Percentiles rank a stretch among this genome's conserved stretches.
phyloP scores from a whole-genome alignment of 352 stramenopile species.

The Phytophthora podocarpi region DNA sequence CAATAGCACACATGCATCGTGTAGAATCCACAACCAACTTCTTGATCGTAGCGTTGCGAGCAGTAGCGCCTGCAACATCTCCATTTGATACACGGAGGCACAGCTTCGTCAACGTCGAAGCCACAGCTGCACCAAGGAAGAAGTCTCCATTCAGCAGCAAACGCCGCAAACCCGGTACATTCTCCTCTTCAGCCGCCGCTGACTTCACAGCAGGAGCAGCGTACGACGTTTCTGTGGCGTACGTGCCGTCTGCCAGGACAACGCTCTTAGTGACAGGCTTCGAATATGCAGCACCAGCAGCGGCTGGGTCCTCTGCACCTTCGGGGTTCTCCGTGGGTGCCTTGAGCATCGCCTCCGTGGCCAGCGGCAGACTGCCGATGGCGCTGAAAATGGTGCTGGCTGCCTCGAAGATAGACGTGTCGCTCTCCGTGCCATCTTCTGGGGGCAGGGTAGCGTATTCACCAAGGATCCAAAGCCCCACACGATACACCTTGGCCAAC shows the following conservation, averaged over 20 bases:
- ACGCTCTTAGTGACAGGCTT: slow-evolving; percentile 97
- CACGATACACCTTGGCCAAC: slow-evolving; percentile 95
- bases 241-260: slow-evolving; percentile 98
- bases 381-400: slow-evolving; percentile 90
- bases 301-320: slow-evolving; percentile 24
- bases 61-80: slow-evolving; percentile 58
- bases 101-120: slow-evolving; percentile 96
- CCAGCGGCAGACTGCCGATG: slow-evolving; percentile 80
- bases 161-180: slow-evolving; percentile 81
- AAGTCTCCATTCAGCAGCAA: slow-evolving; percentile 95
- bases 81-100: slow-evolving; percentile 83
- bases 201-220: slow-evolving; percentile 50
- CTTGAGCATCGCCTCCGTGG: slow-evolving; percentile 59
- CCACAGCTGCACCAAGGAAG: slow-evolving; percentile 95
- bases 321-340: slow-evolving; percentile 33
- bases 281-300: slow-evolving; percentile 60
- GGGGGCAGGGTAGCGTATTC: slow-evolving; percentile 86
- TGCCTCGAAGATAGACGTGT: slow-evolving; percentile 80
- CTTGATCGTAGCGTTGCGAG: slow-evolving; percentile 61
- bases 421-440: slow-evolving; percentile 50
- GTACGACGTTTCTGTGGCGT: slow-evolving; percentile 98
- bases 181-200: slow-evolving; percentile 61
- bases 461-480: slow-evolving; percentile 97
- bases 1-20: slow-evolving; percentile 78
- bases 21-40: slow-evolving; percentile 72